A percentile compares a stretch with the other conserved stretches of the same genome.
Evolutionary conservation across 2,329 filamentous ascomycete species (phyloP).

Genomic region (Colletotrichum lini): DNA sequence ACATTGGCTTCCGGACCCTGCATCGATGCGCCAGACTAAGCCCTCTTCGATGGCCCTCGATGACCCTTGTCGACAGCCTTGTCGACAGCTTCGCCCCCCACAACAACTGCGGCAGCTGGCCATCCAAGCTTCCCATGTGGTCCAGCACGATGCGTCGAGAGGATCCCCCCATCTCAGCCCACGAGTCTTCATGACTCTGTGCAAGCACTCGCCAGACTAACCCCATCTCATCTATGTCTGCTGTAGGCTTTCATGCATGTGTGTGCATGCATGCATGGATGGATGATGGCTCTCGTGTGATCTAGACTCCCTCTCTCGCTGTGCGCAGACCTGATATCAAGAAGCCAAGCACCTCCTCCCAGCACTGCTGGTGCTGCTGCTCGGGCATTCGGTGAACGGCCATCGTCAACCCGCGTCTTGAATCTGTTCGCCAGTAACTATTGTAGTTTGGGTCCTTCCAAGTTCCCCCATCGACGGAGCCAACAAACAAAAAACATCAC

Average conservation of each 20-base stretch:
- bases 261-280: no score
- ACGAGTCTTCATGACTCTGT: constrained; percentile 3
- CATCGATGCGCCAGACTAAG: constrained; percentile 8
- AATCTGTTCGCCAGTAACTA: neutral
- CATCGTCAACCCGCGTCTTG: neutral
- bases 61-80: no score
- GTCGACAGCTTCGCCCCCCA: constrained; percentile 15
- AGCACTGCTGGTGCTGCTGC: neutral
- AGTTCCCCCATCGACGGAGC: neutral
- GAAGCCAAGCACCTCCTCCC: constrained; percentile 23
- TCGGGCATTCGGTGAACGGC: neutral
- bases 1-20: constrained; percentile 35
- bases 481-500: no score
- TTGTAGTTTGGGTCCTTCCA: neutral
- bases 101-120: constrained; percentile 11
- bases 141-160: constrained; percentile 30
- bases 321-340: constrained; percentile 24
- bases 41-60: neutral
- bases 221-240: neutral
- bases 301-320: neutral
- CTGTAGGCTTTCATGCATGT: no score
- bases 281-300: neutral
- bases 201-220: neutral
- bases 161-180: constrained; percentile 1
- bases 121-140: constrained; percentile 40